Base-by-base conservation (phyloP, 306 rosid species). In the Sphenostylis stenocarpa region DNA sequence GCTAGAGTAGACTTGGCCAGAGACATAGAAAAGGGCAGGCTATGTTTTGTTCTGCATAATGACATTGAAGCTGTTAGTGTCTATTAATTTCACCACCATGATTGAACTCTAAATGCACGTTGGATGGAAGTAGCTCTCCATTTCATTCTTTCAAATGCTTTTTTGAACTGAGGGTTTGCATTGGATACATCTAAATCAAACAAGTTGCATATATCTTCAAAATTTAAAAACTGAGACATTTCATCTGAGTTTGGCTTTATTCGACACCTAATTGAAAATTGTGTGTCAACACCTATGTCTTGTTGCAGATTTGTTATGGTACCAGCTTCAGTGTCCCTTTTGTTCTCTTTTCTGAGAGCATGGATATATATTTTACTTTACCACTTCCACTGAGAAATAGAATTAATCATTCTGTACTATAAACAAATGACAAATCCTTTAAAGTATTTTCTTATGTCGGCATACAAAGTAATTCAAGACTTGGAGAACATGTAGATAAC, bases 1-100 rank as follows among this genome's bases (percentile, higher is more conserved):
- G 31, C 45, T 16, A 72, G 76, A 39, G 34, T 79, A 39, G 66
- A 60, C 39, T 41, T 55, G 78, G 70, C 51, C 36, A 13, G 9
- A 77, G 44, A 53, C 29, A 45, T 62, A 41, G 79, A 77, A 82
- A 44, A 31, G 41, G 26, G 44, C 6, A 55, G 70, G 16, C 36
- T 31, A 2, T 69, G 28, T 70, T 52, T 19, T 47, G 24, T 24
- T 60, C 29, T 75, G 2, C 7, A 8, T 51, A 69, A 62, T 70
- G 52, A 61, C 6, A 26, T 38, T 12, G 77, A 51, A 68, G 73
- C 51, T 74, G 15, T 45, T 16, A 29, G 24, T 41, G 39, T 39
- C 4, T 44, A 19, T 45, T 65, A 62, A 20, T 34, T 23, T 33
- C 17, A 62, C 8, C 69, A 17, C 17, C 69, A 4, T 11, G 48